Conservation (phyloP, 2,329 filamentous ascomycete genomes). For the Colletotrichum tropicicola region DNA sequence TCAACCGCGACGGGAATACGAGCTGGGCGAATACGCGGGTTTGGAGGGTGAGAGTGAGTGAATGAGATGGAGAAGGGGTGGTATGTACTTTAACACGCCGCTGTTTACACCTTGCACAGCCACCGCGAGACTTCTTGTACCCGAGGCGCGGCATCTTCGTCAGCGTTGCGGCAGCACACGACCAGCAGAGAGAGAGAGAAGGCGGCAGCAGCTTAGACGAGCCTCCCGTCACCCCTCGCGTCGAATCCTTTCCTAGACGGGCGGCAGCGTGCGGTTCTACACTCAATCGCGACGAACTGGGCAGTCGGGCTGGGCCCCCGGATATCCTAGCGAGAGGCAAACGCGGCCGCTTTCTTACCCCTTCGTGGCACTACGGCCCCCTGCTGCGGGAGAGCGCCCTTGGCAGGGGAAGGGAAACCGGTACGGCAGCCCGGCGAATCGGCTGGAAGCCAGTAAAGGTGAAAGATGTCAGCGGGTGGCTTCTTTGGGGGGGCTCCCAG, state of each 20-base stretch:
- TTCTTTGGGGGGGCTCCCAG: not conserved
- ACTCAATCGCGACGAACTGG: too few species aligned
- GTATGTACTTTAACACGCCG: conserved; percentile 44
- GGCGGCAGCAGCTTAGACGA: not conserved
- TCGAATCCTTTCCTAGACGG: not conserved
- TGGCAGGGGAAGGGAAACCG: not conserved
- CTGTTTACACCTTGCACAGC: conserved; percentile 46
- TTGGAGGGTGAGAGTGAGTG: not conserved
- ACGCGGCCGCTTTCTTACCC: not conserved
- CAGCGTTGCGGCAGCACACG: not conserved
- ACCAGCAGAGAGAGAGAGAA: not conserved
- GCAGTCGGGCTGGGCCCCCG: not conserved
- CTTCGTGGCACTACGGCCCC: not conserved
- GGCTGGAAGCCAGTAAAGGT: not conserved
- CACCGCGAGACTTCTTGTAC: conserved; percentile 45
- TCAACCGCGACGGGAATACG: not conserved
- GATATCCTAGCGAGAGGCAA: not conserved
- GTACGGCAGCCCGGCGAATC: conserved; percentile 2
- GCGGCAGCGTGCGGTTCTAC: not conserved
- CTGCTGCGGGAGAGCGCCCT: conserved; percentile 1
- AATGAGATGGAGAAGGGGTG: not conserved
- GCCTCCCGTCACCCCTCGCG: not conserved
- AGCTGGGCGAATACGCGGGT: not conserved
- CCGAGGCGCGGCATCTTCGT: conserved; percentile 39
- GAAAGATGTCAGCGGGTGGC: not conserved